Evolutionary conservation across 1,284 basidiomycete genomes (phyloP).

Genomic region (Leccinum pachyderme): DNA sequence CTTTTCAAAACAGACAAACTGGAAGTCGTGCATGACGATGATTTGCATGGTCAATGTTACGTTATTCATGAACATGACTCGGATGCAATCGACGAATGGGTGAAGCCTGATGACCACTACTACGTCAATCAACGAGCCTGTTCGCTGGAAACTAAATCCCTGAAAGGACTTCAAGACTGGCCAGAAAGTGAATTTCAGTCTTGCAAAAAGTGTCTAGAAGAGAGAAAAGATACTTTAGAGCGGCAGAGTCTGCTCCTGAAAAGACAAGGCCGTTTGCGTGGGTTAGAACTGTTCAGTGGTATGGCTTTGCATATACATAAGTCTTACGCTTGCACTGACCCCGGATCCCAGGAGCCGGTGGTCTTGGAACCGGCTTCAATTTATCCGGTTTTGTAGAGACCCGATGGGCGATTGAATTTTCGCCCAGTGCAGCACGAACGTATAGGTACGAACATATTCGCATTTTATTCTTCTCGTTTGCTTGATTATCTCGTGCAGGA

Average conservation of each 20-base stretch:
- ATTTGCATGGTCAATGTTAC: constrained; percentile 50
- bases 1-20: constrained; percentile 40
- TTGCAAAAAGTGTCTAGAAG: constrained; percentile 41
- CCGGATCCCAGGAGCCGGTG: constrained; percentile 56
- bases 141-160: constrained; percentile 14
- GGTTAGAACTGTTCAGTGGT: constrained; percentile 68
- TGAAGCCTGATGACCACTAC: constrained; percentile 51
- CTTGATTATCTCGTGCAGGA: constrained; percentile 35
- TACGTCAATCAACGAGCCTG: constrained; percentile 42
- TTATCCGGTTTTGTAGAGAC: constrained; percentile 58
- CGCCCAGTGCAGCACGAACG: constrained; percentile 58
- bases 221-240: constrained; percentile 30
- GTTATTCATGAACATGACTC: constrained; percentile 33
- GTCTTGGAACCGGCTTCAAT: constrained; percentile 63
- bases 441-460: constrained; percentile 43
- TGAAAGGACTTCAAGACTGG: constrained; percentile 33
- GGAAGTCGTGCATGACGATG: constrained; percentile 31
- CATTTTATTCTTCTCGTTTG: constrained; percentile 2
- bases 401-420: constrained; percentile 64
- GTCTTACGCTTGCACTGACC: constrained; percentile 9
- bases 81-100: constrained; percentile 46
- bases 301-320: constrained; percentile 9
- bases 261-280: constrained; percentile 45
- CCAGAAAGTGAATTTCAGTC: constrained; percentile 25
- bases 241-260: constrained; percentile 33